A percentile compares a stretch with the other conserved stretches of the same genome.
Evolutionary conservation across 2,329 filamentous ascomycete species (phyloP).

Genomic region (Microcyclosporella mali): DNA sequence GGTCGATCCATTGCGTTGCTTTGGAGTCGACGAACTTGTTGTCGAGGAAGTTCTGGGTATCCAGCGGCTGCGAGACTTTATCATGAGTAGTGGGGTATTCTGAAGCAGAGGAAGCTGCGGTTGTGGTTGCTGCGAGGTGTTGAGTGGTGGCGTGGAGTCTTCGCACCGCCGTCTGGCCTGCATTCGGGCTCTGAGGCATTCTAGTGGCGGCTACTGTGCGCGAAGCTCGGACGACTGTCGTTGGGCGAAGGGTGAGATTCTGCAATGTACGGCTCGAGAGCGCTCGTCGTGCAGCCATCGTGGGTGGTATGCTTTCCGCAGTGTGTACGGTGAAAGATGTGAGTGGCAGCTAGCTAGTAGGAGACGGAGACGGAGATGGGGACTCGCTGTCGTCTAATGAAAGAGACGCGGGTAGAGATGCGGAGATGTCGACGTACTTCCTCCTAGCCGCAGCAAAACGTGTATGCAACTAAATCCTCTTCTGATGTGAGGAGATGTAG

Average conservation of each 20-base stretch:
- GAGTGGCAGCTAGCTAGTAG: slow-evolving; percentile 3
- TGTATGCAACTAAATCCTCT: too few relatives aligned
- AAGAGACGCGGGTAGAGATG: slow-evolving; percentile 7
- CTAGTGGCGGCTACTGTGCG: slow-evolving; percentile 17
- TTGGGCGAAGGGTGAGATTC: slow-evolving; percentile 35
- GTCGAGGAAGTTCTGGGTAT: slow-evolving; percentile 77
- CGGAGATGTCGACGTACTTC: not conserved
- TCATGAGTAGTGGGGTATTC: slow-evolving; percentile 67
- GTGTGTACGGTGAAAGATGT: not conserved
- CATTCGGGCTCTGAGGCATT: slow-evolving; percentile 30
- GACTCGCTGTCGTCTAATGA: slow-evolving; percentile 5
- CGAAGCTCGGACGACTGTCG: slow-evolving; percentile 28
- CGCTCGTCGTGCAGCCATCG: slow-evolving; percentile 43
- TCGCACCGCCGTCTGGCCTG: slow-evolving; percentile 37
- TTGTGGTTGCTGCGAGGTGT: slow-evolving; percentile 48
- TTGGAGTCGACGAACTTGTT: slow-evolving; percentile 68
- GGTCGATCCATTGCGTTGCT: slow-evolving; percentile 67
- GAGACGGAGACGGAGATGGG: too few relatives aligned
- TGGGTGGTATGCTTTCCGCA: not conserved
- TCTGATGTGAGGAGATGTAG: too few relatives aligned
- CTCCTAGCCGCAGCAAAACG: too few relatives aligned
- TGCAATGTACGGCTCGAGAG: slow-evolving; percentile 37
- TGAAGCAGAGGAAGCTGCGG: slow-evolving; percentile 44
- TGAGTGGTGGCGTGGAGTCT: slow-evolving; percentile 51
- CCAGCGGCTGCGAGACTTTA: slow-evolving; percentile 58